A percentile compares a stretch with the other conserved stretches of the same genome.
These are phyloP conservation scores for Diplocarpon mali DNA, from an alignment of 2,329 filamentous ascomycete genomes.

Conservation along the genomic window DNA sequence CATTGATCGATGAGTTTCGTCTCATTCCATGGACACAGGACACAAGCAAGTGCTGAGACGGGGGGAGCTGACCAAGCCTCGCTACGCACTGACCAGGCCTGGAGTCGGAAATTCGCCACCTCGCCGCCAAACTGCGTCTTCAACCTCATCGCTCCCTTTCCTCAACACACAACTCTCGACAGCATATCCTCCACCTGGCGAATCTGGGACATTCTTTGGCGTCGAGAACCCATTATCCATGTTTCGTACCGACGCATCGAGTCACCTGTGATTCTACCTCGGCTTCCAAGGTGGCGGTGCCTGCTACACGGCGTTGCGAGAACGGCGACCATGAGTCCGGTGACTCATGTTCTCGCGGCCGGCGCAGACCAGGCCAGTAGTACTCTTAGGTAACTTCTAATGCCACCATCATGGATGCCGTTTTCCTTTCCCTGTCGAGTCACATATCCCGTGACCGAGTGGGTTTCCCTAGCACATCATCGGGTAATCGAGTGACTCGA, in stretches of 20 bases:
- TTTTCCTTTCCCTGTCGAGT: conserved; percentile 9
- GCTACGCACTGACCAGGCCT: too few relatives aligned
- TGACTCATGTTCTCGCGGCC: conserved; percentile 2
- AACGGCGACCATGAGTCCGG: conserved; percentile 5
- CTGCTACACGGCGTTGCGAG: not conserved
- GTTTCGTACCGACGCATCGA: not conserved
- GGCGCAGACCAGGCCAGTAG: conserved; percentile 1
- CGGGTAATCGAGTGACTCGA: conserved; percentile 11
- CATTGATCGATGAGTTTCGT: too few relatives aligned
- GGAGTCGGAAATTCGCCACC: too few relatives aligned
- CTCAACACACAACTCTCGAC: too few relatives aligned
- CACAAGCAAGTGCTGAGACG: too few relatives aligned
- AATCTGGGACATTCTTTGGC: too few relatives aligned
- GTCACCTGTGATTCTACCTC: conserved; percentile 5
- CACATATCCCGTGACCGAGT: conserved; percentile 12
- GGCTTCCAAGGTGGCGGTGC: conserved; percentile 2
- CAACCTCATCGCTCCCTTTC: too few relatives aligned
- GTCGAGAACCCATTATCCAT: not conserved
- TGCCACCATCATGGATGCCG: conserved; percentile 1
- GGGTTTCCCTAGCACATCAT: not conserved
- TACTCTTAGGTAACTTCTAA: not conserved
- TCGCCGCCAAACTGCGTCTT: too few relatives aligned
- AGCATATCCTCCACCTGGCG: too few relatives aligned
- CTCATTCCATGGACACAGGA: too few relatives aligned
- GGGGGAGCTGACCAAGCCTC: too few relatives aligned